Conservation (phyloP, 371 early-diverging fungal species). For the Smittium mucronatum region DNA sequence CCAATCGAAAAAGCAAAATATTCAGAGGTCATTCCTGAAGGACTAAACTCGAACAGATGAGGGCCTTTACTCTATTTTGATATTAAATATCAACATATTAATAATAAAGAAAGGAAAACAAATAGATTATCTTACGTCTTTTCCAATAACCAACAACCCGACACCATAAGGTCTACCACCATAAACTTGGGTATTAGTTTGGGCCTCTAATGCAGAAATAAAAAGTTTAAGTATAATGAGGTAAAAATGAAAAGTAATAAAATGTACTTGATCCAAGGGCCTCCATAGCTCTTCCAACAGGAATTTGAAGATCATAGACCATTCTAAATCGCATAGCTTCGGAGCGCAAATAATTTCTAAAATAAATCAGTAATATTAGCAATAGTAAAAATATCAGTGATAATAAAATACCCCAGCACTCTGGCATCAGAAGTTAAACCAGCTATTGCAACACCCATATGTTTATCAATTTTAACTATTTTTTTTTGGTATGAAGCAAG, state of each 20-base stretch:
- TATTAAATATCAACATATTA: slow-evolving; percentile 32
- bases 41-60: slow-evolving; percentile 87
- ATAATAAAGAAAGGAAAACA: slow-evolving; percentile 23
- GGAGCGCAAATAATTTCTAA: slow-evolving; percentile 87
- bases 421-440: slow-evolving; percentile 96
- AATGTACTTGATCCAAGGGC: slow-evolving; percentile 60
- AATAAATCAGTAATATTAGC: neutral
- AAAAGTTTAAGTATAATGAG: slow-evolving; percentile 15
- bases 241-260: neutral
- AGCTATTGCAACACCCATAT: slow-evolving; percentile 95
- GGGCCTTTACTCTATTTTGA: slow-evolving; percentile 56
- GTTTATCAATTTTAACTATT: slow-evolving; percentile 84
- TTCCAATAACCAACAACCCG: slow-evolving; percentile 83
- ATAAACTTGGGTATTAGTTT: slow-evolving; percentile 91
- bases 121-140: slow-evolving; percentile 43
- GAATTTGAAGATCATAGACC: slow-evolving; percentile 79
- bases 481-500: slow-evolving; percentile 95
- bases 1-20: slow-evolving; percentile 93
- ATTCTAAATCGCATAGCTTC: slow-evolving; percentile 88
- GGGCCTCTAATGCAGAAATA: slow-evolving; percentile 57
- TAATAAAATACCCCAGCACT: slow-evolving; percentile 40
- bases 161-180: slow-evolving; percentile 97
- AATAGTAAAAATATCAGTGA: neutral
- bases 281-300: slow-evolving; percentile 74
- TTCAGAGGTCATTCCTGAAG: slow-evolving; percentile 86